These are phyloP conservation scores for Lactarius deliciosus DNA, from an alignment of 768 basidiomycete species.

Conservation along the genomic window DNA sequence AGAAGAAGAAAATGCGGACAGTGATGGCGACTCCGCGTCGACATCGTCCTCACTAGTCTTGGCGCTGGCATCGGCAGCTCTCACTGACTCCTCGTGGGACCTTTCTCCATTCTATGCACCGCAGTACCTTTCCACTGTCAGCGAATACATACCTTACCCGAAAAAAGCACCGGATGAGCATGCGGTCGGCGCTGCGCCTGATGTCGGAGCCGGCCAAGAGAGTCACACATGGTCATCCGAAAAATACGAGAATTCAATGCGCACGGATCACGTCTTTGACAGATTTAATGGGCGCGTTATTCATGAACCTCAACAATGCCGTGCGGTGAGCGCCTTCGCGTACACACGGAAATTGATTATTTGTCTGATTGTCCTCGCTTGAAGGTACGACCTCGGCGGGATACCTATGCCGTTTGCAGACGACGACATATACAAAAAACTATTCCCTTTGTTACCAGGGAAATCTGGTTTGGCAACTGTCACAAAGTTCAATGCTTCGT, in stretches of 20 bases:
- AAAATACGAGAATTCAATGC: constrained; percentile 75
- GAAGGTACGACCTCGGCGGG: constrained; percentile 85
- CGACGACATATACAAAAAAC: constrained; percentile 63
- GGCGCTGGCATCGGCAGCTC: constrained; percentile 54
- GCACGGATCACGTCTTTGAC: constrained; percentile 85
- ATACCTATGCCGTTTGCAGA: constrained; percentile 83
- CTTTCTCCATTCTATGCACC: constrained; percentile 64
- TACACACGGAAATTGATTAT: background rate
- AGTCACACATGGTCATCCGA: constrained; percentile 65
- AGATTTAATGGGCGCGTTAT: constrained; percentile 72
- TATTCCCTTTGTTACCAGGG: constrained; percentile 63
- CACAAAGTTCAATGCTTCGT: constrained; percentile 61
- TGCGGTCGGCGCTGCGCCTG: constrained; percentile 43
- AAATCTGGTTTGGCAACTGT: constrained; percentile 47
- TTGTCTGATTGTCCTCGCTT: constrained; percentile 13
- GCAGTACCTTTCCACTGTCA: constrained; percentile 69
- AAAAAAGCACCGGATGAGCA: constrained; percentile 42
- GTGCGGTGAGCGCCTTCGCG: constrained; percentile 58
- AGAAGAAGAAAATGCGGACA: background rate
- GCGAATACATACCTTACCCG: constrained; percentile 67
- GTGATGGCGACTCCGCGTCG: constrained; percentile 41
- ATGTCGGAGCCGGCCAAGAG: constrained; percentile 42
- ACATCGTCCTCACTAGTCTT: constrained; percentile 45
- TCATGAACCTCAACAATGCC: constrained; percentile 76
- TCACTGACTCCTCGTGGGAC: constrained; percentile 66